Conservation (phyloP, 2,329 filamentous ascomycete genomes). For the Cyphellophora europaea region DNA sequence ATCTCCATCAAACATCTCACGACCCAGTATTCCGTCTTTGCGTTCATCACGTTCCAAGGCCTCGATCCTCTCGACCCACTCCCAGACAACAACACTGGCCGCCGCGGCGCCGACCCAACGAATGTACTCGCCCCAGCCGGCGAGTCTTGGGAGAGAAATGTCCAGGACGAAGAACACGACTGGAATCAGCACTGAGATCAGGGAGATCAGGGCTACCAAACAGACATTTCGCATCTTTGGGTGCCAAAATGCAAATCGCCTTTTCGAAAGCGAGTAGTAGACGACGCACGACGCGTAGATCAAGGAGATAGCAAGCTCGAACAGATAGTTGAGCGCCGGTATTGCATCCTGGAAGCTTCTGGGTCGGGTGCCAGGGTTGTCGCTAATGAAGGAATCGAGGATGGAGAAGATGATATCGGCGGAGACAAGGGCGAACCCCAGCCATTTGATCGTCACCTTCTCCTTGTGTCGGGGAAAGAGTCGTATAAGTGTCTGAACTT, state of each 20-base stretch:
- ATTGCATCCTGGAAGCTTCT: slow-evolving; percentile 79
- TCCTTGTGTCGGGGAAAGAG: slow-evolving; percentile 94
- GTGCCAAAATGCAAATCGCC: slow-evolving; percentile 84
- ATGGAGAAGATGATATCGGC: slow-evolving; percentile 86
- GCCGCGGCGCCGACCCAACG: slow-evolving; percentile 93
- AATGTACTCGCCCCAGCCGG: slow-evolving; percentile 91
- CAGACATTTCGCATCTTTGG: slow-evolving; percentile 83
- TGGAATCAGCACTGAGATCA: slow-evolving; percentile 75
- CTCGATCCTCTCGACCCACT: slow-evolving; percentile 94
- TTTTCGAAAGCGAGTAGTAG: slow-evolving; percentile 87
- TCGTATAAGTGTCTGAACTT: slow-evolving; percentile 92
- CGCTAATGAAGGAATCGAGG: slow-evolving; percentile 71
- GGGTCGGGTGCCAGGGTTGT: slow-evolving; percentile 48
- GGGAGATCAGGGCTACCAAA: slow-evolving; percentile 67
- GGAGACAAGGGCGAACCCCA: slow-evolving; percentile 85
- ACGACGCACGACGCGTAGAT: slow-evolving; percentile 90
- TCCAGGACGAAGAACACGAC: slow-evolving; percentile 91
- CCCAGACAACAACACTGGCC: slow-evolving; percentile 94
- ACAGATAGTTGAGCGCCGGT: slow-evolving; percentile 82
- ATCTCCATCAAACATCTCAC: slow-evolving; percentile 88
- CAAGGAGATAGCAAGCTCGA: slow-evolving; percentile 75
- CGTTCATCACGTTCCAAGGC: slow-evolving; percentile 85
- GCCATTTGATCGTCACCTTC: slow-evolving; percentile 98
- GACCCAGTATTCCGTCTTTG: slow-evolving; percentile 82
- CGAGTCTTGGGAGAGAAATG: slow-evolving; percentile 74